Evolutionary conservation across 129 eudicot genomes (phyloP), one percentile per base, ranked within the genome.

Genomic region (Sambucus nigra): DNA sequence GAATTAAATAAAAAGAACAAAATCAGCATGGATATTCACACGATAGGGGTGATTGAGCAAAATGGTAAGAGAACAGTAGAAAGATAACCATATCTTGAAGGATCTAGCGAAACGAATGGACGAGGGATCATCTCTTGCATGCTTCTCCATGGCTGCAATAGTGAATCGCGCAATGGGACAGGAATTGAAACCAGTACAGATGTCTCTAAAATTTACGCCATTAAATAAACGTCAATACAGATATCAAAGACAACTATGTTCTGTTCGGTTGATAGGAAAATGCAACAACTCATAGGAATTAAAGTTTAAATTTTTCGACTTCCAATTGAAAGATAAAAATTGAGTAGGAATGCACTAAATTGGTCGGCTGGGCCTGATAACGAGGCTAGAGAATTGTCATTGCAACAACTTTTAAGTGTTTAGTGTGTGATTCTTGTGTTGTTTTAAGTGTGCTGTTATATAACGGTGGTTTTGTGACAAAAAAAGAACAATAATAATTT

Each of bases 131-230:
- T 15, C 45, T 56, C 74, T 57, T 60, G 63, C 53, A 35, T 31
- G 32, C 49, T 51, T 57, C 53, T 35, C 83, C 84, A 67, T 49
- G 83, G 63, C 50, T 67, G 46, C 9, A 46, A 51, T 33, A 64
- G 32, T 11, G 73, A 57, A 28, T 69, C 62, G 32, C 63, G 51
- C 23, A 59, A 53, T 45, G 23, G 18, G 32, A 51, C 46, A 63
- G 74, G 78, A 51, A 69, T 26, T 22, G 79, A 64, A 67, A 81
- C 51, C 17, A 58, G 51, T 28, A 73, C 29, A 5, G 82, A 67
- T 41, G 77, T 54, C 51, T 71, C 82, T 84, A 47, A 38, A 61
- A 25, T 18, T 19, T 42, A 59, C 15, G 40, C n/a, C 55, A 51
- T 51, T 47, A 45, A 35, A 45, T 41, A 16, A 66, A 61, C 24